Conservation (phyloP, 2,329 filamentous ascomycete genomes). For the Colletotrichum sp. region DNA sequence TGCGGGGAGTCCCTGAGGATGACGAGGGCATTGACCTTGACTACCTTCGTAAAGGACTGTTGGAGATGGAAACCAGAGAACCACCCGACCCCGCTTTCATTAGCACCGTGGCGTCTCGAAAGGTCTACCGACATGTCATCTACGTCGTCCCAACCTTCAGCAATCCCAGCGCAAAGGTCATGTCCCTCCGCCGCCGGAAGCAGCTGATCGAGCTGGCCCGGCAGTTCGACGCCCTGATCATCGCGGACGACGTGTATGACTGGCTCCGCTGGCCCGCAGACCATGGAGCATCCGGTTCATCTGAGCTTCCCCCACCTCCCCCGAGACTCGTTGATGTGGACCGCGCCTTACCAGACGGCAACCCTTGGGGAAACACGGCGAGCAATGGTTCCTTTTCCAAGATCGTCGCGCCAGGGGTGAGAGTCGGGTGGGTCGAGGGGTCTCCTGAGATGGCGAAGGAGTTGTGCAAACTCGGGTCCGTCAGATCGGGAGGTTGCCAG, state of each 20-base stretch:
- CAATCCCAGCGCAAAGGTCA: constrained; percentile 85
- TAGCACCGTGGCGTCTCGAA: constrained; percentile 37
- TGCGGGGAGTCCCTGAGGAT: background rate
- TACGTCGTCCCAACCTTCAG: constrained; percentile 89
- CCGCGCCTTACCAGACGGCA: background rate
- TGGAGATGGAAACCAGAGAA: background rate
- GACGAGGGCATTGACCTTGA: background rate
- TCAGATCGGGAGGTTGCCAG: constrained; percentile 24
- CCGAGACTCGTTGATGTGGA: background rate
- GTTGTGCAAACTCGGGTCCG: constrained; percentile 63
- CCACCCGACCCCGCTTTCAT: background rate
- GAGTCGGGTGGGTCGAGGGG: constrained; percentile 86
- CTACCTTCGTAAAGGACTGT: background rate
- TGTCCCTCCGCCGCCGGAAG: constrained; percentile 71
- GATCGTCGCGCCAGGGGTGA: constrained; percentile 77
- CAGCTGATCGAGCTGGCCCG: constrained; percentile 76
- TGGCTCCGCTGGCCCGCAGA: background rate
- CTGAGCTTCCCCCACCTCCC: background rate
- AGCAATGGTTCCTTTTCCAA: constrained; percentile 93
- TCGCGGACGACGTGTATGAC: background rate
- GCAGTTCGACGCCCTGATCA: constrained; percentile 66
- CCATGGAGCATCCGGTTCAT: background rate
- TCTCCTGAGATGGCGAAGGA: constrained; percentile 59
- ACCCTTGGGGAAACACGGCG: constrained; percentile 77
- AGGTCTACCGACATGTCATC: constrained; percentile 85